Evolutionary conservation across 73 alveolate species (phyloP), one percentile per base, ranked within the genome.

Genomic region (Paramecium pentaurelia): DNA sequence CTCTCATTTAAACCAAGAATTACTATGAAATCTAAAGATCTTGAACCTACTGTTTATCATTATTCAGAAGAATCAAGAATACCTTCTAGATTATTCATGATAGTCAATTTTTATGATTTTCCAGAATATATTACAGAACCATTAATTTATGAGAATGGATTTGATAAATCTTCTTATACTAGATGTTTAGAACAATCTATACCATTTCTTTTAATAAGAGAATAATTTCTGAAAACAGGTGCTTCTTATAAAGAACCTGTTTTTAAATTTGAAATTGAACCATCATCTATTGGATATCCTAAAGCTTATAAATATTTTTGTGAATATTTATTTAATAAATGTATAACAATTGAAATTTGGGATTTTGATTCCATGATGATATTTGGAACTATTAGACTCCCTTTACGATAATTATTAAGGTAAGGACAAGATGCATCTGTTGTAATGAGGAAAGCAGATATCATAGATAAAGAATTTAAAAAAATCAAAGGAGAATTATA

Each of bases 291-390:
- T 22, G 37, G 70, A 37, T 77, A 40, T 77, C 71, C 64, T 11
- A 38, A 59, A 40, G 64, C 70, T n/a, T 42, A 77, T 38, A 77
- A 77, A 20, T 34, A n/a, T 22, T 40, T 38, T 44, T 77, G 89
- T 40, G 64, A 77, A n/a, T 77, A 77, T 77, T 42, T 77, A n/a
- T 77, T 27, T 44, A 37, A 77, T 16, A 77, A 77, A 30, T 40
- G 71, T 14, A 44, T 77, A 16, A 77, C 89, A 16, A 36, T 77
- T 0, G 89, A 77, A 38, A 77, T 77, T 7, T 77, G 89, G 89
- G 89, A 77, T 77, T 28, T 7, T 18, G 89, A 77, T 77, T 77
- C 89, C 3, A 40, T 27, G 89, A 80, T 80, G 91, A 22, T 80
- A 12, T 80, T 42, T 45, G 91, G 91, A 80, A 44, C 91, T 2